These are phyloP conservation scores for Oenanthe sinensis DNA, from an alignment of 129 eudicot genomes.

Conservation along the genomic window DNA sequence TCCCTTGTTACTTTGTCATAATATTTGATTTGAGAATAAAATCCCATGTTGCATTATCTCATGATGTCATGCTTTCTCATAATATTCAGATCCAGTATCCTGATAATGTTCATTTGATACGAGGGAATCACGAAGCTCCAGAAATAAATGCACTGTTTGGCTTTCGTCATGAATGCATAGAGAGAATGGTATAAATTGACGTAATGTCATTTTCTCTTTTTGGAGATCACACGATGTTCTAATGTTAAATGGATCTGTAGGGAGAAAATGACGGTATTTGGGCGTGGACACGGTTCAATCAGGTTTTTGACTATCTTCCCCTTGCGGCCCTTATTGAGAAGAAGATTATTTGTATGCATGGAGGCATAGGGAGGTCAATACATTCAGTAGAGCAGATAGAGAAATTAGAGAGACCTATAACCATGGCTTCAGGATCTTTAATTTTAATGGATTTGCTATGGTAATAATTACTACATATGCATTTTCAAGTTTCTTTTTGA, in stretches of 20 bases:
- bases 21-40: neutral
- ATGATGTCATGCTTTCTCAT: neutral
- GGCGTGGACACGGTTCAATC: conserved; percentile 96
- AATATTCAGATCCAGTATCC: conserved; percentile 77
- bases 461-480: conserved; percentile 25
- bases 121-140: conserved; percentile 99
- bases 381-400: conserved; percentile 93
- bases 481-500: neutral
- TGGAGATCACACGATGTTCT: neutral
- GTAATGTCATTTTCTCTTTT: neutral
- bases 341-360: conserved; percentile 92
- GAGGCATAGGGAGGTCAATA: conserved; percentile 97
- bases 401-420: conserved; percentile 86
- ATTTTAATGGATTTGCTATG: conserved; percentile 88
- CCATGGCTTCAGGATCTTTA: conserved; percentile 86
- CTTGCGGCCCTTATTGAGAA: conserved; percentile 93
- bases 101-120: conserved; percentile 83
- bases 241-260: conserved; percentile 29
- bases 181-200: conserved; percentile 69
- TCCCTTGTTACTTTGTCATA: neutral
- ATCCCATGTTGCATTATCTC: neutral
- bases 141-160: conserved; percentile 94
- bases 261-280: conserved; percentile 95
- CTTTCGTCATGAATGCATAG: conserved; percentile 92
- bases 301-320: conserved; percentile 80